A percentile compares a stretch with the other conserved stretches of the same genome.
These are phyloP conservation scores for Panellus pusillus DNA, from an alignment of 768 basidiomycete genomes.

Conservation along the genomic window DNA sequence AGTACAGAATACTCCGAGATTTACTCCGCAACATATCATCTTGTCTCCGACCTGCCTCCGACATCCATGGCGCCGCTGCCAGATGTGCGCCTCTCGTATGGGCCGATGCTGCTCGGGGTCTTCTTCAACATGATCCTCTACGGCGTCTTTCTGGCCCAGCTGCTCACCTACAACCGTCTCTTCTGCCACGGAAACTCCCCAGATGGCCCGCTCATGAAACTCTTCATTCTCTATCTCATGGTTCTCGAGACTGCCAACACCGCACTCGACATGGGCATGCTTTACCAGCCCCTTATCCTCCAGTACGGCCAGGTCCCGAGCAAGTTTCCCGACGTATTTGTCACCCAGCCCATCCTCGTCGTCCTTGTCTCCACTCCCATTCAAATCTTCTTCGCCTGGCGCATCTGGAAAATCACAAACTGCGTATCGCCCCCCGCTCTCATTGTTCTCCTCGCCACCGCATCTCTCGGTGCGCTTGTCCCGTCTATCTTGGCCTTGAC, in stretches of 20 bases:
- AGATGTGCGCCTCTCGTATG: slow-evolving; percentile 1
- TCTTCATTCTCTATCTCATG: slow-evolving; percentile 30
- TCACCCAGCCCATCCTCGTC: slow-evolving; percentile 31
- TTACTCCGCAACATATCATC: no score
- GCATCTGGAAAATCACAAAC: slow-evolving; percentile 36
- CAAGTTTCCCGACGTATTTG: not conserved
- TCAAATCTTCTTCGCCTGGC: slow-evolving; percentile 43
- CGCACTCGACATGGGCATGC: not conserved
- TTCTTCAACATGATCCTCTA: slow-evolving; percentile 17
- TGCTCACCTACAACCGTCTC: no score
- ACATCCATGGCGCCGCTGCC: slow-evolving; percentile 3
- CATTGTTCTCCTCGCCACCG: slow-evolving; percentile 29
- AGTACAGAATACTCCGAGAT: no score
- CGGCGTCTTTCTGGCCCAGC: not conserved
- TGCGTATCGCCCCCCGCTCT: slow-evolving; percentile 26
- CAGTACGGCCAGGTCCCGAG: slow-evolving; percentile 30
- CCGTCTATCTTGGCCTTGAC: not conserved
- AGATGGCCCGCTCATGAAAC: no score
- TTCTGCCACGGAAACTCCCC: no score
- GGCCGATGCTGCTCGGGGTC: slow-evolving; percentile 7
- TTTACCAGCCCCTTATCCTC: slow-evolving; percentile 15
- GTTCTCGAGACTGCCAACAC: slow-evolving; percentile 29
- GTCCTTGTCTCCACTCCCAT: slow-evolving; percentile 40
- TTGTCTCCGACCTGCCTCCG: no score
- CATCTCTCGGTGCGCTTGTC: slow-evolving; percentile 31